Evolutionary conservation across 2,329 filamentous ascomycete species (phyloP).

Genomic region (Microdochium bolleyi): DNA sequence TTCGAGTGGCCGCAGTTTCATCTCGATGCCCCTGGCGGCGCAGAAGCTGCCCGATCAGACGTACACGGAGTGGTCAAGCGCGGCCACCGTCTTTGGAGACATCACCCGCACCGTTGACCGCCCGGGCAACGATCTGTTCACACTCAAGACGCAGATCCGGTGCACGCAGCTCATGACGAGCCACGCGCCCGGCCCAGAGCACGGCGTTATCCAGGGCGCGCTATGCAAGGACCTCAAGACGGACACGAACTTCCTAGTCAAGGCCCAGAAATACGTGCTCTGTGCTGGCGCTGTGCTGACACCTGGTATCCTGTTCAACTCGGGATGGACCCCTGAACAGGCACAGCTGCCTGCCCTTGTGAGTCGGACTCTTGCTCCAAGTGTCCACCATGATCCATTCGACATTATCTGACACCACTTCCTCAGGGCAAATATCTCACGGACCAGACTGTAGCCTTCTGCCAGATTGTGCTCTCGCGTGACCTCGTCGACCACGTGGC

Average conservation of each 20-base stretch:
- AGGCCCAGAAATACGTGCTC: constrained; percentile 14
- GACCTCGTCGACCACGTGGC: constrained; percentile 5
- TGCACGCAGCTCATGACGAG: constrained; percentile 7
- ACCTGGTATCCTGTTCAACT: constrained; percentile 13
- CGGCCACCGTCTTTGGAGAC: constrained; percentile 10
- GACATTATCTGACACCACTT: neutral
- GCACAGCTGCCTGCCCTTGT: constrained; percentile 5
- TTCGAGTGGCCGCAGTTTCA: constrained; percentile 1
- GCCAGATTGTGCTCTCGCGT: constrained; percentile 14
- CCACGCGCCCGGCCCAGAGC: constrained; percentile 1
- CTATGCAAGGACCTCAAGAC: constrained; percentile 7
- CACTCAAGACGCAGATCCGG: constrained; percentile 5
- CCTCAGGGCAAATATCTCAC: constrained; percentile 13
- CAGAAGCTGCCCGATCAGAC: constrained; percentile 7
- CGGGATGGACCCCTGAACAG: constrained; percentile 1
- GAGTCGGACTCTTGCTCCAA: too few relatives aligned
- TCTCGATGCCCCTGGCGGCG: constrained; percentile 10
- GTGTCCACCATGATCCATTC: neutral
- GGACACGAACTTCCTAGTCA: constrained; percentile 6
- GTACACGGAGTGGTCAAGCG: constrained; percentile 11
- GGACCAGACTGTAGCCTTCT: constrained; percentile 15
- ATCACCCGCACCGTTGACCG: neutral
- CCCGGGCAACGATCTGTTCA: neutral
- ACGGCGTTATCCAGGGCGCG: neutral
- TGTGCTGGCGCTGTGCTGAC: constrained; percentile 16